Conservation (phyloP, 495 filamentous ascomycete species). For the Lentithecium fluviatile region DNA sequence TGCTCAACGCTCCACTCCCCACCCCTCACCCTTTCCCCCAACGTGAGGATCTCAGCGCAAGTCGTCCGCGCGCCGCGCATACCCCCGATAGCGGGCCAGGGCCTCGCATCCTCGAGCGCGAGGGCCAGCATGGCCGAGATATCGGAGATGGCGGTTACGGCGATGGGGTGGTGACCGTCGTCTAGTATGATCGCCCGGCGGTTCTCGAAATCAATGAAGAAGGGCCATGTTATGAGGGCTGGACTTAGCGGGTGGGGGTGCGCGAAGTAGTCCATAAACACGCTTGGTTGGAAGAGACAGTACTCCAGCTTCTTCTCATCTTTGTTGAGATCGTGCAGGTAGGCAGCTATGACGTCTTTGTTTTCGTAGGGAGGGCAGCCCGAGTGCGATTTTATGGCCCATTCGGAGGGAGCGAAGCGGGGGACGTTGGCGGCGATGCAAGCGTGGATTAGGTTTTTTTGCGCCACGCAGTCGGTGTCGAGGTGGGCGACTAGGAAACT, state of each 20-base stretch:
- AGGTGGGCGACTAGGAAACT: constrained; percentile 11
- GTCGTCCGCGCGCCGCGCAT: constrained; percentile 17
- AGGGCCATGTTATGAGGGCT: constrained; percentile 21
- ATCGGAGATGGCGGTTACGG: constrained; percentile 25
- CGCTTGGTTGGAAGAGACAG: constrained; percentile 28
- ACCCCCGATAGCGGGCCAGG: constrained; percentile 24
- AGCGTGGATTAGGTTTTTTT: constrained; percentile 42
- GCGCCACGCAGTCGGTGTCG: constrained; percentile 25
- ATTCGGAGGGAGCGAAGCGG: constrained; percentile 45
- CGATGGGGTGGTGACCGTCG: constrained; percentile 21
- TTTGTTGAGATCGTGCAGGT: constrained; percentile 21
- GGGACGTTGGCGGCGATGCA: constrained; percentile 41
- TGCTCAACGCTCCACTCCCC: constrained; percentile 15
- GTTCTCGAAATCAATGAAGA: constrained; percentile 23
- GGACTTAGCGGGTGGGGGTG: constrained; percentile 20
- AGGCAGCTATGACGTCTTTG: constrained; percentile 23
- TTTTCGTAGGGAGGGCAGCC: constrained; percentile 16
- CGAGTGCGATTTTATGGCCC: constrained; percentile 19
- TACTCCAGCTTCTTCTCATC: constrained; percentile 22
- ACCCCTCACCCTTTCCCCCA: constrained; percentile 20
- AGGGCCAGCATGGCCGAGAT: constrained; percentile 11
- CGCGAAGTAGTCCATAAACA: constrained; percentile 35
- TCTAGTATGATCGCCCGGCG: constrained; percentile 25
- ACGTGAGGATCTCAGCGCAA: constrained; percentile 11
- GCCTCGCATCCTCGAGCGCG: constrained; percentile 13